Evolutionary conservation across 257 asterid species (phyloP).

Genomic region (Solanum rostratum): DNA sequence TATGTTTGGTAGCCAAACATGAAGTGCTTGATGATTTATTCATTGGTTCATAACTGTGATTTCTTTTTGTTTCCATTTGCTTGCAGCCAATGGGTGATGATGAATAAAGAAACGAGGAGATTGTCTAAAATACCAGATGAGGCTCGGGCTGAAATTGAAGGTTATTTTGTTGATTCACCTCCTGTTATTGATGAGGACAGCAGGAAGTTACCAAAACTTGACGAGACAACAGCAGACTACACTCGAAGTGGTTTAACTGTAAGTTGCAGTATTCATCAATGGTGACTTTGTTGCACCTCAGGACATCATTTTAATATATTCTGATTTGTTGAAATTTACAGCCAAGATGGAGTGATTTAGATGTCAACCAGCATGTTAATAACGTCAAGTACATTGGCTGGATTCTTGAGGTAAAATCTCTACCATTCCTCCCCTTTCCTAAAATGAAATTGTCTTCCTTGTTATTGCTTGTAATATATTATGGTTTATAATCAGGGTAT

Average conservation of each 20-base stretch:
- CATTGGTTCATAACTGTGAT: background rate
- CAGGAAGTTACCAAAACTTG: constrained; percentile 81
- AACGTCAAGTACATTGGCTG: constrained; percentile 93
- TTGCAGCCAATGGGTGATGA: constrained; percentile 85
- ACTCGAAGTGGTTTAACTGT: constrained; percentile 77
- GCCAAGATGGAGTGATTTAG: constrained; percentile 93
- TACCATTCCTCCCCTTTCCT: background rate
- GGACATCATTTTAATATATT: background rate
- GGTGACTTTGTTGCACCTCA: background rate
- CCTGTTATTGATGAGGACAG: constrained; percentile 74
- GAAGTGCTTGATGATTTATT: background rate
- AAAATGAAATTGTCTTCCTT: background rate
- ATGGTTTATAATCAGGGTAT: background rate
- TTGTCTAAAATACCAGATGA: constrained; percentile 88
- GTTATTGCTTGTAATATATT: background rate
- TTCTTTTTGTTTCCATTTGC: background rate
- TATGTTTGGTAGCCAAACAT: background rate
- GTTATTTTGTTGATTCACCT: constrained; percentile 72
- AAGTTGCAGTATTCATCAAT: constrained; percentile 19
- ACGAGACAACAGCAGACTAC: constrained; percentile 54
- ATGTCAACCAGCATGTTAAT: constrained; percentile 92
- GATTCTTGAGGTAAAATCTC: constrained; percentile 81
- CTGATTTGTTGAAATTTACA: constrained; percentile 17
- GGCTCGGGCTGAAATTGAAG: constrained; percentile 76
- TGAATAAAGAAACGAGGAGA: constrained; percentile 92